Evolutionary conservation across 441 rosid genomes (phyloP), one percentile per base, ranked within the genome.

Genomic region (Populus tomentosa): DNA sequence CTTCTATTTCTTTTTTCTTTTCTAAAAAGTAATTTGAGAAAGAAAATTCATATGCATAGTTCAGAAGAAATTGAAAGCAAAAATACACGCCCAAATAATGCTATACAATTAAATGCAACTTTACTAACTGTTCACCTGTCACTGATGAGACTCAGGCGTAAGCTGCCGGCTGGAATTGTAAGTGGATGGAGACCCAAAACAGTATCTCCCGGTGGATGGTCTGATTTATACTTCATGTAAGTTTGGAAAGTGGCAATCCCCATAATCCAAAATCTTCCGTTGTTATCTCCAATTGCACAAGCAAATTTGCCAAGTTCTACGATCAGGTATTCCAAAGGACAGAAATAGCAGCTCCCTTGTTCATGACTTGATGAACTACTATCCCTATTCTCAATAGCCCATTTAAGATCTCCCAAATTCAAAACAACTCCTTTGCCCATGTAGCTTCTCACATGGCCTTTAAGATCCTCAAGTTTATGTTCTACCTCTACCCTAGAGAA

Each of bases 111-210:
- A 77, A 28, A 69, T 76, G 38, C 28, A 78, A 74, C 75, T 75
- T 75, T 50, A 77, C 71, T 59, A 64, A 77, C 36, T 65, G 35
- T 63, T 85, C 85, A 94, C 98, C 98, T 90, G 82, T 91, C 88
- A 71, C 90, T 82, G 85, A 84, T 81, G 74, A 93, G 95, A 88
- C 91, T 91, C 85, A 91, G 84, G 67, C 95, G 82, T 59, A 95
- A 84, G 83, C 87, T 88, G 75, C 85, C 88, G 9, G 91, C 80
- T 65, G 99, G 98, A 79, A 95, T 86, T 71, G 92, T 90, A 2
- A 95, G 81, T 68, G 93, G 89, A 77, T 89, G 88, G 32, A 94
- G 89, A 67, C 87, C 86, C 92, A 87, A 91, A 71, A 89, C 53
- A 71, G 80, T 70, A 70, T 88, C 92, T n/a, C 86, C 79, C 14